These are phyloP conservation scores for Eimeria maxima DNA, from an alignment of 169 alveolate genomes.

Conservation along the genomic window DNA sequence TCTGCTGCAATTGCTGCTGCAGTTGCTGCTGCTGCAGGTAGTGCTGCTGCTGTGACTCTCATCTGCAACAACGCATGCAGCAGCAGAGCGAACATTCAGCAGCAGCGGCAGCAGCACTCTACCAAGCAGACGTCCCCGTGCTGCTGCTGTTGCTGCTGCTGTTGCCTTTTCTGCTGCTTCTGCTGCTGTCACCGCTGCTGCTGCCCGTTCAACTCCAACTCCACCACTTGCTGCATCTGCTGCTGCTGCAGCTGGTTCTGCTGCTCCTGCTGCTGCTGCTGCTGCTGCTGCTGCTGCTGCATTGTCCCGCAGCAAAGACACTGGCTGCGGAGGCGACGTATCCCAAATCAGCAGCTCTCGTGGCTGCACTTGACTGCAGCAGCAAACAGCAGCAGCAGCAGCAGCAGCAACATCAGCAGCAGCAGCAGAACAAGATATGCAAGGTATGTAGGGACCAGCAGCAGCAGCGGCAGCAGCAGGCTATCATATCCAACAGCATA, in stretches of 20 bases:
- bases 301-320: not conserved
- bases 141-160: conserved; percentile 43
- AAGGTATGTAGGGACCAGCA: not conserved
- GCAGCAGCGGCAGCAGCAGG: not conserved
- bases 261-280: conserved; percentile 12
- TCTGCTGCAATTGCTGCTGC: not conserved
- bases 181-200: not conserved
- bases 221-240: not conserved
- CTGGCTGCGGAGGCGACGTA: conserved; percentile 32
- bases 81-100: conserved; percentile 31
- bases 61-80: conserved; percentile 42
- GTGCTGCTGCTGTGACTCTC: conserved; percentile 35
- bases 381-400: conserved; percentile 69
- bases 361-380: conserved; percentile 62
- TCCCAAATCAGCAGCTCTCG: conserved; percentile 55
- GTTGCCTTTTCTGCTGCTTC: conserved; percentile 12
- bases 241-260: not conserved
- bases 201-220: too few relatives aligned
- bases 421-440: conserved; percentile 7
- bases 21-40: conserved; percentile 16
- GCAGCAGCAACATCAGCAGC: conserved; percentile 54
- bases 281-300: not conserved
- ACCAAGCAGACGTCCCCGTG: conserved; percentile 34
- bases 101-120: conserved; percentile 66
- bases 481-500: not conserved